These are phyloP conservation scores for Kappamyces sp. DNA, from an alignment of 192 early-diverging fungal species.

Conservation along the genomic window DNA sequence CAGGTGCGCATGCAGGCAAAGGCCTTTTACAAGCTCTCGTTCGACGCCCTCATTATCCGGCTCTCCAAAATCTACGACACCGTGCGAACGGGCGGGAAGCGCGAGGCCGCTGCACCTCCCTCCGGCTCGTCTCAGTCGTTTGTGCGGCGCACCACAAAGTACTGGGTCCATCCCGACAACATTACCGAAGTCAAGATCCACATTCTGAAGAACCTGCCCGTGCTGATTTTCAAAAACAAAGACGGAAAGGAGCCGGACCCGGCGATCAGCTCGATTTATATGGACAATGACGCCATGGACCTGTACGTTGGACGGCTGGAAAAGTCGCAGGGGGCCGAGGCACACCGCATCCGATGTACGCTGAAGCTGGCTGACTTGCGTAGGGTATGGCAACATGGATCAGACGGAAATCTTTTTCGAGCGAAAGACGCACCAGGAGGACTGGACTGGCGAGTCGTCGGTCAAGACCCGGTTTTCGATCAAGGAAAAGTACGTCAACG, in stretches of 20 bases:
- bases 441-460: slow-evolving; percentile 68
- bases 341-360: neutral
- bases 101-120: slow-evolving; percentile 11
- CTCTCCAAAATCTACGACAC: slow-evolving; percentile 53
- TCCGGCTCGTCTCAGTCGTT: slow-evolving; percentile 48
- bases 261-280: slow-evolving; percentile 88
- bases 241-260: slow-evolving; percentile 66
- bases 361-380: no score
- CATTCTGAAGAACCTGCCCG: slow-evolving; percentile 85
- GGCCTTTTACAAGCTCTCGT: slow-evolving; percentile 76
- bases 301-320: slow-evolving; percentile 84
- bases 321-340: slow-evolving; percentile 80
- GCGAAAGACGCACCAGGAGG: slow-evolving; percentile 95
- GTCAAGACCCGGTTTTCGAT: slow-evolving; percentile 87
- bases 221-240: slow-evolving; percentile 75
- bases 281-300: slow-evolving; percentile 85
- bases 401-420: slow-evolving; percentile 87
- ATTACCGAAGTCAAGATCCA: slow-evolving; percentile 89
- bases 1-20: slow-evolving; percentile 48
- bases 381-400: slow-evolving; percentile 85
- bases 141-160: slow-evolving; percentile 83
- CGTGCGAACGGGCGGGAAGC: slow-evolving; percentile 37
- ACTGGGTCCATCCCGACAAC: slow-evolving; percentile 95
- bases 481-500: slow-evolving; percentile 91
- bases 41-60: slow-evolving; percentile 76